Base-by-base conservation (phyloP, 2,329 filamentous ascomycete species). In the Neofusicoccum kwambonambiense region DNA sequence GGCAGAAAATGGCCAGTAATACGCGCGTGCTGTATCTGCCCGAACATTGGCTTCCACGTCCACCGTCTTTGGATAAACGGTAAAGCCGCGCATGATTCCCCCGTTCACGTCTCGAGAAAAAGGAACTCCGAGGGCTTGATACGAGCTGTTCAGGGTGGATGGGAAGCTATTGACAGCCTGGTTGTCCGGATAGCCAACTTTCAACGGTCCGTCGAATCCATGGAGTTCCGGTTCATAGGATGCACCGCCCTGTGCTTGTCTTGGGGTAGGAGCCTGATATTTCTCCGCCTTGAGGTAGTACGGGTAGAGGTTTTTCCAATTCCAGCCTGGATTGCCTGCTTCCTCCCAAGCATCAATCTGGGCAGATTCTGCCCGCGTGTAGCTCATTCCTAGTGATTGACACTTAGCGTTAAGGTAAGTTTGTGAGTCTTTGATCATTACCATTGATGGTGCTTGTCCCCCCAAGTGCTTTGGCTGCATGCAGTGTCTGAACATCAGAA, bases 21-120 rank as follows among this genome's bases (percentile, higher is more conserved):
- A 84, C 3, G 81, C 79, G 15, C 80, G 72, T 3, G 79, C 81
- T 44, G 82, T 79, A 71, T 84, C 81, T 56, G 78, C 75, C 8
- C 81, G 76, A 7, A 79, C 71, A 65, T 77, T 72, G 8, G 72
- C 70, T 1, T 71, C 70, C 0, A 70, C 65, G 65, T 83, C 74
- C 11, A 82, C 64, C 0, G 79, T 83, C 67, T 74, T 75, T 1
- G 81, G 79, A 69, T 75, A 81, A 1, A 78, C 66, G 12, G 72
- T 72, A 64, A 79, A 81, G 3, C 82, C 65, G 4, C 56, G 69
- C 1, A 74, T 13, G 5, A 56, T 68, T 19, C 67, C 58, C 67
- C 70, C 73, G 58, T 72, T 72, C 1, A 71, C 58, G 2, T 74
- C 72, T 37, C 72, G 71, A 6, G 65, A 45, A 66, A 69, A 73